Evolutionary conservation across 768 basidiomycete species (phyloP).

Genomic region (Mycena venus): DNA sequence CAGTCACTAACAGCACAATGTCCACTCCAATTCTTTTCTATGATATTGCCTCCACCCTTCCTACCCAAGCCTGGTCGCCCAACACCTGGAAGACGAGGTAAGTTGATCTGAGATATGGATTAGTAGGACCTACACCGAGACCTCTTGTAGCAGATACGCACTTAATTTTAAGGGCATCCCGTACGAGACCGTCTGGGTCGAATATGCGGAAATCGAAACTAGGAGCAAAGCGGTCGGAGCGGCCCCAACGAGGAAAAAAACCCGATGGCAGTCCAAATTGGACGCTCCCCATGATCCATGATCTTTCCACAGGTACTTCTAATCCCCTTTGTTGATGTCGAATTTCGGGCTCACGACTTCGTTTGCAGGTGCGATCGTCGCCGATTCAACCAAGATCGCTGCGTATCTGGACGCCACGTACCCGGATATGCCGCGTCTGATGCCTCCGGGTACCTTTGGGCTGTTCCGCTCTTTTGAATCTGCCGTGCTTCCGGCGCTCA

Average conservation of each 20-base stretch:
- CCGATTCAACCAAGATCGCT: constrained; percentile 57
- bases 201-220: constrained; percentile 54
- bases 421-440: constrained; percentile 45
- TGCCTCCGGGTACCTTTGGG: constrained; percentile 41
- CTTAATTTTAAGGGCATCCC: constrained; percentile 32
- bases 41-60: no score
- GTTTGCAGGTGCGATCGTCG: constrained; percentile 36
- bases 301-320: constrained; percentile 46
- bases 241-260: constrained; percentile 36
- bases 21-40: no score
- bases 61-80: no score
- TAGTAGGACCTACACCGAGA: no score
- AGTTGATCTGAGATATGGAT: no score
- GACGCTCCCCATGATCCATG: constrained; percentile 57
- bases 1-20: no score
- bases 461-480: constrained; percentile 22
- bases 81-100: no score
- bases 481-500: not conserved
- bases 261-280: constrained; percentile 41
- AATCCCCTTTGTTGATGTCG: no score
- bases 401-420: no score
- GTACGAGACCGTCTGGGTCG: constrained; percentile 57
- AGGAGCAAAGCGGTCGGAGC: constrained; percentile 44
- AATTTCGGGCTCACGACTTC: no score
- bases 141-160: constrained; percentile 22